These are phyloP conservation scores for Xylaria digitata DNA, from an alignment of 2,329 filamentous ascomycete genomes.

Conservation along the genomic window DNA sequence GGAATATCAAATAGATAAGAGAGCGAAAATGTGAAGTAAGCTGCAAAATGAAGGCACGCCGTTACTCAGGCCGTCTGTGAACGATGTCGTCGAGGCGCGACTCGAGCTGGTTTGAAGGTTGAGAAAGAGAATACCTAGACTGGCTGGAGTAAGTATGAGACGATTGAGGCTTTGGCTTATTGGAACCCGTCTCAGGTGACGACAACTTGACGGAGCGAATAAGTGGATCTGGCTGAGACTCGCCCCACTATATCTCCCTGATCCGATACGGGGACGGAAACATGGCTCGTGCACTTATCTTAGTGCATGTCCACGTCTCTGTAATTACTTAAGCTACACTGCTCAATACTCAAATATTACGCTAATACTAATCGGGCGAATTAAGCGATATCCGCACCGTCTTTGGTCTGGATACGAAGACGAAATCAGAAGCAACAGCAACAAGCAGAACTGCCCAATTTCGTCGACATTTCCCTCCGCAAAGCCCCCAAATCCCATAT, in stretches of 20 bases:
- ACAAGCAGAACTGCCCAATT: constrained; percentile 34
- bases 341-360: neutral
- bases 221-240: constrained; percentile 15
- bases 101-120: constrained; percentile 13
- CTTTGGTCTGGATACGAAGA: constrained; percentile 36
- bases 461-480: constrained; percentile 34
- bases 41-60: constrained; percentile 10
- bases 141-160: too few species aligned
- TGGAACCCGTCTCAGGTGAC: constrained; percentile 16
- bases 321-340: constrained; percentile 13
- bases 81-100: constrained; percentile 9
- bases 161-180: constrained; percentile 20
- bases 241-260: constrained; percentile 8
- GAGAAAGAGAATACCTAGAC: neutral
- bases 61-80: constrained; percentile 36
- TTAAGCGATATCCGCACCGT: constrained; percentile 51
- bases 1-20: constrained; percentile 8
- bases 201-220: constrained; percentile 4
- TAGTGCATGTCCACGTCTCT: constrained; percentile 25
- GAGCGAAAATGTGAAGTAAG: constrained; percentile 24
- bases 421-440: constrained; percentile 45
- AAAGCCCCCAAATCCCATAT: constrained; percentile 46
- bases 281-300: constrained; percentile 19
- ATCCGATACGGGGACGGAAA: neutral
- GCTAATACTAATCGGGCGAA: constrained; percentile 46